Base-by-base conservation (phyloP, 345 rosid species). In the Moricandia moricandioides region DNA sequence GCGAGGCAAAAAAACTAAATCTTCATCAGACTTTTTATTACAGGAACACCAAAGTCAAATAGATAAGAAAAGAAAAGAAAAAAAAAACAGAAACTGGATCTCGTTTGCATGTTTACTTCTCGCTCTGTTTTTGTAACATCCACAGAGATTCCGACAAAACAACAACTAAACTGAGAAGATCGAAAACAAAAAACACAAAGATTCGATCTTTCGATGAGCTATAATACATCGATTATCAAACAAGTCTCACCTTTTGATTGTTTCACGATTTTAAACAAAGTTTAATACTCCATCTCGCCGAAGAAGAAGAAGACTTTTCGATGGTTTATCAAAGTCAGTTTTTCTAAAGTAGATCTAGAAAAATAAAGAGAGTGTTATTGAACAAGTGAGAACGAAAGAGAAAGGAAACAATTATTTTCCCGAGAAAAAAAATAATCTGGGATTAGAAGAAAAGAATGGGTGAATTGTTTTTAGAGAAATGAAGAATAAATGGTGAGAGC, bases 321-420 rank as follows among this genome's bases (percentile, higher is more conserved):
- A 33, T 56, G 70, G 61, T 17, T 51, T 49, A 62, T 49, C 21
- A 27, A n/a, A n/a, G n/a, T n/a, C n/a, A n/a, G n/a, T n/a, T n/a
- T n/a, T n/a, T n/a, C n/a, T n/a, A n/a, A n/a, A 49, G 72, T 77
- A 86, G 88, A 86, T 86, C 91, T 88, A 83, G 64, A 49, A 12
- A 56, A 56, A 30, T 35, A 10, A 65, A 65, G 51, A 12, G 69
- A 61, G 61, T 51, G 80, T 57, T 70, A 64, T 55, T 7, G 24
- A 40, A 54, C 56, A 21, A 58, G 71, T 63, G 58, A 71, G 75
- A 74, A 62, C n/a, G 76, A 65, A 54, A 26, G 14, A 60, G 71
- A 13, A 71, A 71, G 40, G 43, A 71, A 67, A 37, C 13, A 24
- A 13, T 0, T 2, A 21, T 21, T 26, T 66, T 61, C 54, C 73